Evolutionary conservation across 768 basidiomycete species (phyloP).

Genomic region (Botryobasidium botryosum): DNA sequence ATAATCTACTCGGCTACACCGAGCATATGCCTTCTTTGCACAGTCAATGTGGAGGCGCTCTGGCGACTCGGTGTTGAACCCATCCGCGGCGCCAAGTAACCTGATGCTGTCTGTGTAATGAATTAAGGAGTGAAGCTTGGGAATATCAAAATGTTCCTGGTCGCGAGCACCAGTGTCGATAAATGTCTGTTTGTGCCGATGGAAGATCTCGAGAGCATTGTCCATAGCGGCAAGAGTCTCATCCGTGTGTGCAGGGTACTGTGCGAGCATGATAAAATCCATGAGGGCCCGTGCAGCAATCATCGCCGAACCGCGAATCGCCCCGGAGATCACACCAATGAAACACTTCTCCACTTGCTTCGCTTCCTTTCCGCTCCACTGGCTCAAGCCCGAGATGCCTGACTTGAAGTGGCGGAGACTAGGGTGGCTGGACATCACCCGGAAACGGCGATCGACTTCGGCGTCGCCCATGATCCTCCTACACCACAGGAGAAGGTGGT

Average conservation of each 20-base stretch:
- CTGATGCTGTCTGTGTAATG: slow-evolving; percentile 23
- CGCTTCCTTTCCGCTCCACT: slow-evolving; percentile 10
- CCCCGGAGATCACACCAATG: slow-evolving; percentile 8
- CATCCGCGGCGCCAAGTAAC: slow-evolving; percentile 23
- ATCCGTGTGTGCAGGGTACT: slow-evolving; percentile 20
- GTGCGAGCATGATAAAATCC: slow-evolving; percentile 26
- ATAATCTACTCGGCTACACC: slow-evolving; percentile 19
- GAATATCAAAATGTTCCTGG: slow-evolving; percentile 24
- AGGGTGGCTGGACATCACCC: background rate
- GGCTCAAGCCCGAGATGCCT: slow-evolving; percentile 5
- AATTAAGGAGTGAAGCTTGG: slow-evolving; percentile 24
- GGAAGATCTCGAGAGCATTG: slow-evolving; percentile 20
- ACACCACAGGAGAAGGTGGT: slow-evolving; percentile 7
- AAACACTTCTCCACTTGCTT: slow-evolving; percentile 1
- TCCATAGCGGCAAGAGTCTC: slow-evolving; percentile 19
- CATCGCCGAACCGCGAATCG: background rate
- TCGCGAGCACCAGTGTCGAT: slow-evolving; percentile 19
- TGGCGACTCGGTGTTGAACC: slow-evolving; percentile 26
- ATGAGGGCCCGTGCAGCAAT: slow-evolving; percentile 18
- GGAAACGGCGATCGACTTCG: slow-evolving; percentile 2
- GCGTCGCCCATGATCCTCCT: background rate
- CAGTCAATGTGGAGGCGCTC: slow-evolving; percentile 29
- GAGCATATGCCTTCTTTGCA: slow-evolving; percentile 19
- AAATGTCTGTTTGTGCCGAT: slow-evolving; percentile 24
- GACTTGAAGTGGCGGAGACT: background rate